Conservation (phyloP, 2,329 filamentous ascomycete genomes). For the Balansia obtecta region DNA sequence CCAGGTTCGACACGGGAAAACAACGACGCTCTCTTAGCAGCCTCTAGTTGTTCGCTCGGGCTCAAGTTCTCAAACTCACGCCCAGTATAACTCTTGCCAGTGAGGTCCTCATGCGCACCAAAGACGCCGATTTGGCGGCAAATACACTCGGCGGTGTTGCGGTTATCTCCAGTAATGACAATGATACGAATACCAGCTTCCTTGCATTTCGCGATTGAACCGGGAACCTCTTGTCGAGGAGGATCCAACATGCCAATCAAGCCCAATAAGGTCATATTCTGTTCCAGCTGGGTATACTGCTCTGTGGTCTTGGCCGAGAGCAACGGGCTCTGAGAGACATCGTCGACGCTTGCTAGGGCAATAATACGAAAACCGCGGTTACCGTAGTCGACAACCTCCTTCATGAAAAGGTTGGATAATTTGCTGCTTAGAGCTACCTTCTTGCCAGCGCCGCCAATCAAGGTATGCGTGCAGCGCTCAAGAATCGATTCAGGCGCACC, state of each 20-base stretch:
- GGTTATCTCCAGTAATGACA: conserved; percentile 97
- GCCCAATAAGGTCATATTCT: conserved; percentile 87
- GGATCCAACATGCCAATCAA: conserved; percentile 95
- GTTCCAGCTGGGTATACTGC: conserved; percentile 79
- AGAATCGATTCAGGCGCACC: conserved; percentile 91
- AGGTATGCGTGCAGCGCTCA: conserved; percentile 74
- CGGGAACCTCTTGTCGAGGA: conserved; percentile 80
- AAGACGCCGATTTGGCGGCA: conserved; percentile 97
- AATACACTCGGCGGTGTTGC: conserved; percentile 93
- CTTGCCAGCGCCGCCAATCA: conserved; percentile 69
- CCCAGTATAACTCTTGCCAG: conserved; percentile 88
- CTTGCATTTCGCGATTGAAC: conserved; percentile 78
- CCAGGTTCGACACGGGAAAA: conserved; percentile 93
- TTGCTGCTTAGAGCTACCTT: conserved; percentile 59
- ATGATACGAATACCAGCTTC: conserved; percentile 92
- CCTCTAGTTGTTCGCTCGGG: conserved; percentile 67
- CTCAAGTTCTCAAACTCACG: conserved; percentile 84
- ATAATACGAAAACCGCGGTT: conserved; percentile 91
- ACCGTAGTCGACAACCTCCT: conserved; percentile 80
- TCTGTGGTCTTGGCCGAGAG: conserved; percentile 68
- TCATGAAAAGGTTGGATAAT: conserved; percentile 56
- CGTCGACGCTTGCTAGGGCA: conserved; percentile 74
- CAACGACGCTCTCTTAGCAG: conserved; percentile 72
- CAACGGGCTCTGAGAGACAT: conserved; percentile 58
- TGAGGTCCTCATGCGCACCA: conserved; percentile 64